Evolutionary conservation across 1,284 basidiomycete species (phyloP), one percentile per base, ranked within the genome.

Genomic region (Trichosporon coremiiforme): DNA sequence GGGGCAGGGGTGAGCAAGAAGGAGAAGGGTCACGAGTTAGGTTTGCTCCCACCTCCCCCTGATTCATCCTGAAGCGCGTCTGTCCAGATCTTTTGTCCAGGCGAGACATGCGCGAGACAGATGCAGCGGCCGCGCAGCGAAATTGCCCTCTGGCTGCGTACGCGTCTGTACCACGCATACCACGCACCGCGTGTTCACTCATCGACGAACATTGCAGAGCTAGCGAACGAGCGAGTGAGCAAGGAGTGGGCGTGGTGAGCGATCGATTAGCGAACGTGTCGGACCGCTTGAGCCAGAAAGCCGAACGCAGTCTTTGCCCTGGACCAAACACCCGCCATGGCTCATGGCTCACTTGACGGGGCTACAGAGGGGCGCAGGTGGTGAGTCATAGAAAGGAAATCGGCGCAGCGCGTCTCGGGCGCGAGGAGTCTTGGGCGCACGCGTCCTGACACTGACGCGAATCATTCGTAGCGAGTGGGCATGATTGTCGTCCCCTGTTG

Each of bases 21-120:
- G 33, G 33, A 47, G 15, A 22, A n/a, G n/a, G n/a, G n/a, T n/a
- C n/a, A n/a, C n/a, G n/a, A n/a, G n/a, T 20, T 7, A 53, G 47
- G 47, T 53, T 53, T 53, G 47, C 45, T n/a, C n/a, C n/a, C n/a
- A n/a, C n/a, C 47, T 22, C 47, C 47, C 47, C 47, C 20, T 53
- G 15, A 20, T 22, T 53, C 20, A 20, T 53, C 47, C 47, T 53
- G 47, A 53, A 20, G 47, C 47, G 47, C 47, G 47, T 53, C 47
- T 47, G 45, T 47, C 45, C 45, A 47, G 45, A 17, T 8, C 45
- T 47, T n/a, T 47, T 9, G 17, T 17, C 45, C 20, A 12, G 1
- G 6, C n/a, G 9, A 22, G 47, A 53, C 20, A 9, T 2, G n/a
- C n/a, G 45, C n/a, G 17, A 47, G 17, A 47, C 45, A 47, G 4